phyloP scores from a whole-genome alignment of 148 eudicot genomes.

The Rhododendron henanense region DNA sequence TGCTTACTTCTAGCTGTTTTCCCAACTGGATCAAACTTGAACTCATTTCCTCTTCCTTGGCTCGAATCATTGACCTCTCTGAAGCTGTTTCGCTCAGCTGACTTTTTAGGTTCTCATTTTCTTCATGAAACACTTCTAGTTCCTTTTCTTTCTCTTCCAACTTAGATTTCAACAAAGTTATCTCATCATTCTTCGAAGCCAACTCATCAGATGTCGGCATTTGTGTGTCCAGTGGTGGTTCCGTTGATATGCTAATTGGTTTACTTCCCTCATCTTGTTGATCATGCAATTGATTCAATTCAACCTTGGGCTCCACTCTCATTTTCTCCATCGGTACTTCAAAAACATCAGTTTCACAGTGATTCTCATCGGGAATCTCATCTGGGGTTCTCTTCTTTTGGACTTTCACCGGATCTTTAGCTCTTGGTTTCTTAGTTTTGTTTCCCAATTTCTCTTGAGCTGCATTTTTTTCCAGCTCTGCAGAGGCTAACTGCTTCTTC shows the following conservation, averaged over 20 bases:
- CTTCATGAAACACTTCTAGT: constrained; percentile 24
- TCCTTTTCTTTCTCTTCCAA: constrained; percentile 59
- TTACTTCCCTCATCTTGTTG: constrained; percentile 26
- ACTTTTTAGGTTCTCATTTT: constrained; percentile 45
- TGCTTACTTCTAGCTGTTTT: constrained; percentile 44
- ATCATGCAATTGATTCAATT: constrained; percentile 14
- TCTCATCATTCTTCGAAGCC: constrained; percentile 44
- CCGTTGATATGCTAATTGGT: constrained; percentile 9
- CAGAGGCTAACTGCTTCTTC: constrained; percentile 66
- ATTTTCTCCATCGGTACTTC: constrained; percentile 66
- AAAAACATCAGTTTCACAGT: constrained; percentile 73
- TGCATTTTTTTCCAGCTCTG: constrained; percentile 63
- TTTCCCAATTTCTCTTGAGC: constrained; percentile 60
- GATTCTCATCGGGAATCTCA: constrained; percentile 28
- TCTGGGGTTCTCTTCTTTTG: constrained; percentile 11
- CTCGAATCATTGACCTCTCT: constrained; percentile 25
- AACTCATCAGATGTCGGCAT: constrained; percentile 35
- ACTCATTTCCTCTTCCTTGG: constrained; percentile 41
- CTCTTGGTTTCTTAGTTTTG: constrained; percentile 28
- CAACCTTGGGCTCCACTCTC: constrained; percentile 23
- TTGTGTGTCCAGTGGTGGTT: constrained; percentile 16
- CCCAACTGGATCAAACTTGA: constrained; percentile 28
- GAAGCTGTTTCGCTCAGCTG: constrained; percentile 41
- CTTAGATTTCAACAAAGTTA: constrained; percentile 30
- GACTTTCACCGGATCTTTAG: constrained; percentile 13